These are phyloP conservation scores for Eimeria necatrix DNA, from an alignment of 169 alveolate species.

Conservation along the genomic window DNA sequence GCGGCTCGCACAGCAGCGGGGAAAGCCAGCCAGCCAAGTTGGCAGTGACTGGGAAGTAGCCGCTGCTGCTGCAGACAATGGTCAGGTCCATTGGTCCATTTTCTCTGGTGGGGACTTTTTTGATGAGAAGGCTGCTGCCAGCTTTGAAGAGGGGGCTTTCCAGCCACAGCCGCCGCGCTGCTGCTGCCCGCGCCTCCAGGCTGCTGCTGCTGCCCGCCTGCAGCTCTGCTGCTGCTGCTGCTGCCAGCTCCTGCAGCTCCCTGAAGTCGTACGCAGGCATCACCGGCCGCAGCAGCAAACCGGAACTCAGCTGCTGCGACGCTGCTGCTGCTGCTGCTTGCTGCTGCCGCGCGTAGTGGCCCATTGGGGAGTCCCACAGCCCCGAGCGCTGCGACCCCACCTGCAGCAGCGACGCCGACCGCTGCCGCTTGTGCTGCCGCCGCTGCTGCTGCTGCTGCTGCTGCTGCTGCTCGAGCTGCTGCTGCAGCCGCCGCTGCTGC, in stretches of 20 bases:
- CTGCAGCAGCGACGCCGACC: background rate
- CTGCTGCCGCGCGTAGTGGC: background rate
- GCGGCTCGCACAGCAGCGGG: slow-evolving; percentile 49
- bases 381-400: background rate
- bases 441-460: background rate
- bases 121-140: background rate
- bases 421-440: background rate
- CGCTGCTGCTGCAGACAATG: slow-evolving; percentile 10
- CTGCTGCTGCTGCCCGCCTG: no score
- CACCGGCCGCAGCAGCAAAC: slow-evolving; percentile 12
- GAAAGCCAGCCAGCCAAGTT: slow-evolving; percentile 60
- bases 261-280: slow-evolving; percentile 31
- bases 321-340: slow-evolving; percentile 5
- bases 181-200: slow-evolving; percentile 26
- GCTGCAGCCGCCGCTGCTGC: background rate
- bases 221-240: background rate
- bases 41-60: slow-evolving; percentile 6
- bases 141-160: slow-evolving; percentile 19
- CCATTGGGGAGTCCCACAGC: background rate
- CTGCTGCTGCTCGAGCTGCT: background rate
- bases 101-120: slow-evolving; percentile 63
- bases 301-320: background rate
- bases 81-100: slow-evolving; percentile 20
- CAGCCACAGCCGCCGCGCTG: slow-evolving; percentile 39
- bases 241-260: slow-evolving; percentile 40